A percentile compares a stretch with the other conserved stretches of the same genome.
Evolutionary conservation across 139 green algal genomes (phyloP).

Genomic region (Coelastrella sp.): DNA sequence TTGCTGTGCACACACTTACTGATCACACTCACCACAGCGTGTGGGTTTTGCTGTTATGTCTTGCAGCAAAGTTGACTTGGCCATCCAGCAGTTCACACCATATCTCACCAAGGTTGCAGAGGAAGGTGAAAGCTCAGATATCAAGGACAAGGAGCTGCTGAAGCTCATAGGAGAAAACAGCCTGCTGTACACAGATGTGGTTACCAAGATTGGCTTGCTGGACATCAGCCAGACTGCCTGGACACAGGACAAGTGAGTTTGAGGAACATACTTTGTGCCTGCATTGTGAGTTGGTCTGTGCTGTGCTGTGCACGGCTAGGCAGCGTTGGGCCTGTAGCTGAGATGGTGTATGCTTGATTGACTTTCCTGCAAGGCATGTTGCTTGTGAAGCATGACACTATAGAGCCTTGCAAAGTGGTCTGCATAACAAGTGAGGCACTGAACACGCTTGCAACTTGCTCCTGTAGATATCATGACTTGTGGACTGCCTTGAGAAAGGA

Average conservation of each 20-base stretch:
- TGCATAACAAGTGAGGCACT: background rate
- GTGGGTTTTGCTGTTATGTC: background rate
- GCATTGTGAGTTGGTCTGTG: background rate
- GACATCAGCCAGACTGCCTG: constrained; percentile 52
- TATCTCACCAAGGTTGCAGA: constrained; percentile 50
- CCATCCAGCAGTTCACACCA: constrained; percentile 53
- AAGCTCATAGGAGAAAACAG: constrained; percentile 56
- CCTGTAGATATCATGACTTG: constrained; percentile 37
- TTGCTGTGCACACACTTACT: background rate
- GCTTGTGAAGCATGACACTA: no score
- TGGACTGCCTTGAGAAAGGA: constrained; percentile 52
- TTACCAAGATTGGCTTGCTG: constrained; percentile 60
- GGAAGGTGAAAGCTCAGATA: constrained; percentile 6
- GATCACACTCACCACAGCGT: no score
- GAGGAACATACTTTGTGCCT: background rate
- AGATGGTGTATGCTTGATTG: no score
- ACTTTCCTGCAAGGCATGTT: no score
- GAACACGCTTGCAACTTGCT: no score
- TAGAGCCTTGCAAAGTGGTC: no score
- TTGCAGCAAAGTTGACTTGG: constrained; percentile 49
- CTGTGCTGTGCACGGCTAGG: background rate
- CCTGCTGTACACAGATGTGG: constrained; percentile 52
- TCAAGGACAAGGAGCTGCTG: constrained; percentile 47
- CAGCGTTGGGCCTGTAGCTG: no score
- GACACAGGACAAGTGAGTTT: constrained; percentile 50